Conservation (phyloP, 305 asterid genomes). For the Caryopteris hybrid region DNA sequence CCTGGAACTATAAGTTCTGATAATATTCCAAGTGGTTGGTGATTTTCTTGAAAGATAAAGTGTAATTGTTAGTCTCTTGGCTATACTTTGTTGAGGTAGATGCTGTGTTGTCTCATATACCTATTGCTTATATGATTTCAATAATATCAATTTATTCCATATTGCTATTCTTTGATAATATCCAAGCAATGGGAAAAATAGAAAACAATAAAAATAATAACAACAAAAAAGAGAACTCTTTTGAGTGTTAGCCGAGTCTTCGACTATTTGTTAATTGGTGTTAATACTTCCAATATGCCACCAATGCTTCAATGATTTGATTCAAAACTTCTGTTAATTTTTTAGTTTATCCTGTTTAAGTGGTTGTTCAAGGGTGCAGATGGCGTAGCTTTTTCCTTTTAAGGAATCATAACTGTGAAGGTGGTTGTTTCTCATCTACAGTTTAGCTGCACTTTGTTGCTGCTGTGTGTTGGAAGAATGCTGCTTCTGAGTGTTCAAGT, state of each 20-base stretch:
- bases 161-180: background rate
- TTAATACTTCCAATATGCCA: too few species aligned
- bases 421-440: slow-evolving; percentile 23
- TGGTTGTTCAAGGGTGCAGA: too few species aligned
- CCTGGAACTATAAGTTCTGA: too few species aligned
- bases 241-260: too few species aligned
- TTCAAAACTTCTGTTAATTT: too few species aligned
- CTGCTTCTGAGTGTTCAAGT: slow-evolving; percentile 35
- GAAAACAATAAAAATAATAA: background rate
- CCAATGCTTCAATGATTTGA: too few species aligned
- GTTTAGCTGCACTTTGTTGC: slow-evolving; percentile 60
- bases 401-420: background rate
- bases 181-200: background rate
- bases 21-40: too few species aligned
- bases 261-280: too few species aligned
- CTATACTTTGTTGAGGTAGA: background rate
- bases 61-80: too few species aligned
- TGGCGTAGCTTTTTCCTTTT: background rate
- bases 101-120: background rate
- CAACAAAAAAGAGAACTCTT: too few species aligned
- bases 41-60: background rate
- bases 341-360: background rate
- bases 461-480: slow-evolving; percentile 58
- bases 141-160: background rate
- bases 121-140: background rate